Base-by-base conservation (phyloP, 257 asterid species). In the Catharanthus roseus region DNA sequence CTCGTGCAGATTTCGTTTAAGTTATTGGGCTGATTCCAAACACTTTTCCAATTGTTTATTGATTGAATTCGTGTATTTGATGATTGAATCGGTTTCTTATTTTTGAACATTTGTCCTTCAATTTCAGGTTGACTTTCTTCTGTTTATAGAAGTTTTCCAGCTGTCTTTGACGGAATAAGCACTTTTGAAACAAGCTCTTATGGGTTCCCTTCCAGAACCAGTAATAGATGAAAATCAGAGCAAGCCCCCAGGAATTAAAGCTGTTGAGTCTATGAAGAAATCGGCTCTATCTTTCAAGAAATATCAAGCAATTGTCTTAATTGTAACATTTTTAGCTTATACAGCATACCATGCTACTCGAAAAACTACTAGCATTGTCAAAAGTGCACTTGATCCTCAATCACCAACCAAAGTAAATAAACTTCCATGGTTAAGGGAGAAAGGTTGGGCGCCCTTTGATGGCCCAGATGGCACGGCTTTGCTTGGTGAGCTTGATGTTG, bases 341-440 rank as follows among this genome's bases (percentile, higher is more conserved):
- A 65, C 90, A 21, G 64, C 86, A 50, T 95, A 89, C 74, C 99
- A 95, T 31, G 98, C 98, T 18, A 86, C 97, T 6, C 77, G 99
- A 68, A 95, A 95, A 85, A 95, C 99, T 18, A 88, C 96, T 19
- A 91, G 99, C 81, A 87, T 95, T 21, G 90, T 95, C 8, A 95
- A 95, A 75, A 90, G 92, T 54, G 98, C 99, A 9, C 97, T 95
- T 41, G 99, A 95, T 77, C 99, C 99, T 5, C 87, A 86, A 49
- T 79, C 97, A 9, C 88, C 88, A 0, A 77, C 77, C 4, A 73
- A 75, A 72, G 74, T 72, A 31, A 29, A 67, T 2, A 74, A 68
- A n/a, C 56, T 55, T 47, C 77, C 86, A 10, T 62, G 81, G 84
- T 72, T 73, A 51, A 78, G 80, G 26, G 96, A 91, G 74, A 72